Percentiles rank a stretch among this genome's conserved stretches.
These are phyloP conservation scores for Neurospora sp. DNA, from an alignment of 495 filamentous ascomycete species.

Conservation along the genomic window DNA sequence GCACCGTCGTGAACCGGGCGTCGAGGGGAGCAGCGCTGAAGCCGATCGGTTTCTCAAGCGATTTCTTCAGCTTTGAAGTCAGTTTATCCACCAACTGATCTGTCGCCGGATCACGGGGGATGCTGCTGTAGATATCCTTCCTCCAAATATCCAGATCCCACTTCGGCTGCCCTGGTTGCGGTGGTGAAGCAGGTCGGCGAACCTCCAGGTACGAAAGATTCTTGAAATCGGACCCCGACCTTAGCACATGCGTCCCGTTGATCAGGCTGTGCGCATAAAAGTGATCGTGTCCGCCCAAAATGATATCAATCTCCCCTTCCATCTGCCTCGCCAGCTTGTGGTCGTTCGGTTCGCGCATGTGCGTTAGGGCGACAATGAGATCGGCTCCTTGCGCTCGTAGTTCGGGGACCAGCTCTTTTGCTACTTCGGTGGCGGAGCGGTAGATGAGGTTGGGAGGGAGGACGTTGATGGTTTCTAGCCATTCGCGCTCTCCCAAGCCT, in stretches of 20 bases:
- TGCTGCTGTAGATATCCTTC: constrained; percentile 56
- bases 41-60: constrained; percentile 73
- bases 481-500: constrained; percentile 66
- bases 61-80: constrained; percentile 58
- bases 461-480: constrained; percentile 80
- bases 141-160: constrained; percentile 76
- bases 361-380: constrained; percentile 69
- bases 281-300: constrained; percentile 85
- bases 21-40: constrained; percentile 73
- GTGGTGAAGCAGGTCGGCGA: constrained; percentile 34
- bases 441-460: constrained; percentile 74
- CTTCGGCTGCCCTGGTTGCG: constrained; percentile 18
- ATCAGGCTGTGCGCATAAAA: constrained; percentile 68
- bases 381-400: constrained; percentile 70
- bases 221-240: constrained; percentile 83
- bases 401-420: constrained; percentile 55
- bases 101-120: constrained; percentile 50
- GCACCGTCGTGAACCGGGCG: constrained; percentile 73
- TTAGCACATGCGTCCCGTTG: constrained; percentile 69
- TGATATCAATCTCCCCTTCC: constrained; percentile 57
- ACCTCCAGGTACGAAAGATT: constrained; percentile 81
- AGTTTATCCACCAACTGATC: constrained; percentile 51
- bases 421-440: constrained; percentile 61
- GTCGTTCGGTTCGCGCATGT: constrained; percentile 79
- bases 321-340: constrained; percentile 66